A percentile compares a stretch with the other conserved stretches of the same genome.
These are phyloP conservation scores for Sphagnum tenellum DNA, from an alignment of 225 moss, liverwort and hornwort species.

Conservation along the genomic window DNA sequence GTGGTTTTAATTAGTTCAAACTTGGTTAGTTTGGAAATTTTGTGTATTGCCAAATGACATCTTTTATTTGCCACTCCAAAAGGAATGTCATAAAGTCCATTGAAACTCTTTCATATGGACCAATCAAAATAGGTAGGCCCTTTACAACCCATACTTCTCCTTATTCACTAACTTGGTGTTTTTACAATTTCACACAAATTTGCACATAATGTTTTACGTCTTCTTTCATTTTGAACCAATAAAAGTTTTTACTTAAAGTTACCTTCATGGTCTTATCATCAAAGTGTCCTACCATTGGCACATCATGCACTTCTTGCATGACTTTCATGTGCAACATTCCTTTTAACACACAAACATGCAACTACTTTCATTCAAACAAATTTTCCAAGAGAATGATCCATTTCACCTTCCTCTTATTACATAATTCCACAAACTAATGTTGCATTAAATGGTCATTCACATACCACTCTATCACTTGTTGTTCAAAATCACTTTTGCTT, in stretches of 20 bases:
- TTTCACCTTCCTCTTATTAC: too few relatives aligned
- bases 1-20: too few relatives aligned
- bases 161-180: too few relatives aligned
- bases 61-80: background rate
- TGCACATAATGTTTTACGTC: background rate
- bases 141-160: background rate
- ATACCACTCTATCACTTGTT: too few relatives aligned
- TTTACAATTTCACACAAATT: background rate
- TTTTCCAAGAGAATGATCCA: too few relatives aligned
- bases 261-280: too few relatives aligned
- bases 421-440: background rate
- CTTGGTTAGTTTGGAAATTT: background rate
- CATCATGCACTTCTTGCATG: background rate
- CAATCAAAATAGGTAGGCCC: background rate
- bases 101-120: background rate
- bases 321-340: background rate
- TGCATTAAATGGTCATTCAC: too few relatives aligned
- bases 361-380: background rate
- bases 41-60: background rate
- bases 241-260: background rate
- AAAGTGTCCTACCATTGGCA: background rate
- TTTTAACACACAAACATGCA: background rate
- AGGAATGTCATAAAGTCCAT: conserved; percentile 8
- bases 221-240: background rate
- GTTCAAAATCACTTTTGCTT: background rate